Percentiles rank a stretch among this genome's conserved stretches.
Evolutionary conservation across 192 early-diverging fungal species (phyloP).

Genomic region (Backusella tuberculispora): DNA sequence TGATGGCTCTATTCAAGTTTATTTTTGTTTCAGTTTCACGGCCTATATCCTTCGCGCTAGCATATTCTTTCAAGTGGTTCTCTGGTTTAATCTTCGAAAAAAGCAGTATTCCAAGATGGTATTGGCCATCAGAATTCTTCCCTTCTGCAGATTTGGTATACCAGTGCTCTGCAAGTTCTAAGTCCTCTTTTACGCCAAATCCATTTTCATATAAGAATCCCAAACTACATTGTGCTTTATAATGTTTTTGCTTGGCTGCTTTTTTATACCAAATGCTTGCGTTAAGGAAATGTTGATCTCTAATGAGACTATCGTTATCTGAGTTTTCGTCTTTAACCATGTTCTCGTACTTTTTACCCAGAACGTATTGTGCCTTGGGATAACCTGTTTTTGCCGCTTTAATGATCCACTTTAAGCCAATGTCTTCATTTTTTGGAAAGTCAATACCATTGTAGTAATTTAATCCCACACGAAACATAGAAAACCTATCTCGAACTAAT

Average conservation of each 20-base stretch:
- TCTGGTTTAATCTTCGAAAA: not conserved
- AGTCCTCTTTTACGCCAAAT: not conserved
- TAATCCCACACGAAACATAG: not conserved
- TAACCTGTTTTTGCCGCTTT: not conserved
- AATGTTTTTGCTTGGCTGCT: not conserved
- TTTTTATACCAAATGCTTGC: not conserved
- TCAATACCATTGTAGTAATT: not conserved
- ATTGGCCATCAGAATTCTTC: not conserved
- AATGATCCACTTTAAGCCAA: not conserved
- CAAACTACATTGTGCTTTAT: not conserved
- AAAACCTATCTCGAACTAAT: not conserved
- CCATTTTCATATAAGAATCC: slow-evolving; percentile 3
- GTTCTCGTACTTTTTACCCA: not conserved
- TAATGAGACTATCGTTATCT: not conserved
- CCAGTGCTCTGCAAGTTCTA: not conserved
- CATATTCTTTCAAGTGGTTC: not conserved
- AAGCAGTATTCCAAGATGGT: not conserved
- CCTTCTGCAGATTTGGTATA: not conserved
- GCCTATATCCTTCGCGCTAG: too few species aligned
- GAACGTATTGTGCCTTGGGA: not conserved
- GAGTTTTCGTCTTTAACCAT: not conserved
- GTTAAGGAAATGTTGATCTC: not conserved
- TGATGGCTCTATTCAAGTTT: not conserved
- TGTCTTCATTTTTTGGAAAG: not conserved
- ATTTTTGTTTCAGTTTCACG: too few species aligned